Evolutionary conservation across 495 filamentous ascomycete genomes (phyloP).

Genomic region (Talaromyces adpressus): DNA sequence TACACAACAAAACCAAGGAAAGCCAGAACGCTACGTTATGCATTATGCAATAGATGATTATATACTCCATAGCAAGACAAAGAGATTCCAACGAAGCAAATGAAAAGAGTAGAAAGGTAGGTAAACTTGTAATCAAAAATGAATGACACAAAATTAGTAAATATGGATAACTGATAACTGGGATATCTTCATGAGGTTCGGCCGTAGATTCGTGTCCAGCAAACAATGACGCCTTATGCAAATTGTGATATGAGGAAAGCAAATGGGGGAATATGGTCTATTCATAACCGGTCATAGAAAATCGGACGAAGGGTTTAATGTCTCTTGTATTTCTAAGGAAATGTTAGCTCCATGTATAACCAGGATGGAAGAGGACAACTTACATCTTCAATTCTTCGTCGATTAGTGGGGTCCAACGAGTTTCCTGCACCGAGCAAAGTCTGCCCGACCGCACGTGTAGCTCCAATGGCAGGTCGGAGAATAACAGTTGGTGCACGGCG

Average conservation of each 20-base stretch:
- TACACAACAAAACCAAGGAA: background rate
- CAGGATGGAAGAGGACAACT: constrained; percentile 27
- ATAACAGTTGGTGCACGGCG: constrained; percentile 84
- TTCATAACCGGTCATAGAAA: background rate
- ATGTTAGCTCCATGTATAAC: background rate
- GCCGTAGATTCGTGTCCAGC: background rate
- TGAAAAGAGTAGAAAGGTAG: background rate
- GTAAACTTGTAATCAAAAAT: background rate
- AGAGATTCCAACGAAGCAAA: background rate
- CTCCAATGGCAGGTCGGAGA: constrained; percentile 82
- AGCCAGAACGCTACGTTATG: background rate
- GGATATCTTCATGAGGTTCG: background rate
- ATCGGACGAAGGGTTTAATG: background rate
- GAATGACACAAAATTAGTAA: background rate
- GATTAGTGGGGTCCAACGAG: constrained; percentile 76
- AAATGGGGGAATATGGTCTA: background rate
- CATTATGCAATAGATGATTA: background rate
- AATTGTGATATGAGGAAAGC: background rate
- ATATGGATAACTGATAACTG: background rate
- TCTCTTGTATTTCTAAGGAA: background rate
- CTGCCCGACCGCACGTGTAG: constrained; percentile 82
- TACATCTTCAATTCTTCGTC: constrained; percentile 81
- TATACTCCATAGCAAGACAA: background rate
- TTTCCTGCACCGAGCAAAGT: constrained; percentile 92
- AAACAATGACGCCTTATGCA: background rate